Evolutionary conservation across 1,284 basidiomycete genomes (phyloP), one percentile per base, ranked within the genome.

Genomic region (Rhodotorula sp.): DNA sequence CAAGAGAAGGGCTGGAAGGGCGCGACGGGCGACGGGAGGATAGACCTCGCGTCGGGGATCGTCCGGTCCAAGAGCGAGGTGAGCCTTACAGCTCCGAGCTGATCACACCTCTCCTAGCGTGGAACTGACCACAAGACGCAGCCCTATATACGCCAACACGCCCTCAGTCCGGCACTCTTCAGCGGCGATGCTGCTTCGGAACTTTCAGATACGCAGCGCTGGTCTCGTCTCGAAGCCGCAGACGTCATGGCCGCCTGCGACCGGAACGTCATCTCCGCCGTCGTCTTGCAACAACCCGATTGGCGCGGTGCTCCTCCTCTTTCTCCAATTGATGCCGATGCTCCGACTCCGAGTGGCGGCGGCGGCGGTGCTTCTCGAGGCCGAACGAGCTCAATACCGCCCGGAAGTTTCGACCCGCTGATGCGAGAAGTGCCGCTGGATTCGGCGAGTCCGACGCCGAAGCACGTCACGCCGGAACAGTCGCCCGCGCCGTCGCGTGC

Each of bases 101-200:
- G 34, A 12, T 29, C 20, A 39, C 47, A 20, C 18, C 2, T 18
- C 18, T 10, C 23, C 15, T 61, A 46, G n/a, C 39, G 10, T 14
- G 39, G 10, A 14, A 43, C 39, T 43, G 10, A 43, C 12, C 39
- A 43, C 39, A 10, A 43, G 12, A 43, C 66, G 20, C 75, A 93
- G 89, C 84, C 85, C 46, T 81, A 92, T 58, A 82, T 93, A 58
- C 87, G 88, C n/a, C 84, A 85, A 62, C 90, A 91, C 78, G 85
- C 87, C 51, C 86, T 91, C 67, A 91, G 93, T 79, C 89, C 91
- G 3, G 82, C 87, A 21, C 83, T 93, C 67, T 85, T 92, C 71
- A 87, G 85, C 84, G 85, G 85, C 54, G 87, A 89, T 76, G 86
- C 87, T 63, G 79, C 81, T 18, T 83, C 84, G 14, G 92, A 95